Conservation (phyloP, 106 monocot species). For the Ottelia alismoides region DNA sequence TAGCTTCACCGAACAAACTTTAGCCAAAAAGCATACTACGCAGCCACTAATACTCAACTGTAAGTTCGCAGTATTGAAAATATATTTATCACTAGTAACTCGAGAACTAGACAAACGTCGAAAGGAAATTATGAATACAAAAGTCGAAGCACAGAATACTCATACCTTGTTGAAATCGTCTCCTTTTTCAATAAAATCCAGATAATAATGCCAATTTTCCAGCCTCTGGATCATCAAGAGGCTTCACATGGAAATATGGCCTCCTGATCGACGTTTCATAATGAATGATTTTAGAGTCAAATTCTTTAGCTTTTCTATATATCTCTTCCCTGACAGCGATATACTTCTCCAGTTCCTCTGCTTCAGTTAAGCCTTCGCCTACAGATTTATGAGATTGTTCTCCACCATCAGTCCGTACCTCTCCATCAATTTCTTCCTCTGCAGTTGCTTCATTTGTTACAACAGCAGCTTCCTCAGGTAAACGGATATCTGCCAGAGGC, state of each 20-base stretch:
- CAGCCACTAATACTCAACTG: constrained; percentile 17
- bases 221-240: constrained; percentile 64
- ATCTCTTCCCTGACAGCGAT: constrained; percentile 36
- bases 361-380: constrained; percentile 65
- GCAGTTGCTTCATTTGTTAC: constrained; percentile 14
- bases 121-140: no score
- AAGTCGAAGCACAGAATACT: constrained; percentile 42
- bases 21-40: constrained; percentile 67
- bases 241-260: constrained; percentile 68
- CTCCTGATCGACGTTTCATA: constrained; percentile 58
- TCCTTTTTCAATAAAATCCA: constrained; percentile 75
- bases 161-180: constrained; percentile 97
- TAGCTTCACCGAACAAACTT: constrained; percentile 90
- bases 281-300: constrained; percentile 42
- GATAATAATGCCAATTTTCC: constrained; percentile 86
- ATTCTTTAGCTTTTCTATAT: constrained; percentile 40
- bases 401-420: constrained; percentile 39
- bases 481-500: constrained; percentile 64
- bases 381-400: constrained; percentile 47
- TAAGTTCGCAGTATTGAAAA: constrained; percentile 34
- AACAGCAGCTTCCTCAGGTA: constrained; percentile 55
- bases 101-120: no score
- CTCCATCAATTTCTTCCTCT: constrained; percentile 37
- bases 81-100: constrained; percentile 15
- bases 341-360: constrained; percentile 60